Percentiles rank a stretch among this genome's conserved stretches.
Evolutionary conservation across 768 basidiomycete species (phyloP).

Genomic region (Chalciporus sphaerocephalus): DNA sequence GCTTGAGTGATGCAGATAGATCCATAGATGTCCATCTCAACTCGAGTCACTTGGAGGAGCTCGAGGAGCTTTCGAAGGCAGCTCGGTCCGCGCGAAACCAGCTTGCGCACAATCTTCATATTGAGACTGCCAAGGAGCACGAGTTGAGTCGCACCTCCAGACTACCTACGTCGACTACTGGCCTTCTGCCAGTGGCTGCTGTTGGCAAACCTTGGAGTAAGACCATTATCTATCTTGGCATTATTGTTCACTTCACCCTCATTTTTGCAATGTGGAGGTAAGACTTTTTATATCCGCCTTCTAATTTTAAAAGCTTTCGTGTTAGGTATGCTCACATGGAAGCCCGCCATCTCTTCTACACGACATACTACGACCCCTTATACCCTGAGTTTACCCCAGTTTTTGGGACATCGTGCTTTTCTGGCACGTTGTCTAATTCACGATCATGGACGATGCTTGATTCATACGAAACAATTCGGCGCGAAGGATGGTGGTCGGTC

Average conservation of each 20-base stretch:
- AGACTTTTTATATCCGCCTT: constrained; percentile 8
- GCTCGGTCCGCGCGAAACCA: constrained; percentile 49
- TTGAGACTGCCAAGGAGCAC: constrained; percentile 35
- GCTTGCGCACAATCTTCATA: constrained; percentile 40
- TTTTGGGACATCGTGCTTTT: constrained; percentile 28
- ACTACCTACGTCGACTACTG: constrained; percentile 36
- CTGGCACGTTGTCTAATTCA: constrained; percentile 34
- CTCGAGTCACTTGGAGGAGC: constrained; percentile 42
- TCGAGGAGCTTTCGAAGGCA: constrained; percentile 49
- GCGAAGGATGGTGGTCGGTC: constrained; percentile 40
- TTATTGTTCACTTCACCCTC: constrained; percentile 45
- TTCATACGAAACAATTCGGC: constrained; percentile 35
- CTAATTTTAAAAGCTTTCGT: constrained; percentile 12
- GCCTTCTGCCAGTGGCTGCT: constrained; percentile 23
- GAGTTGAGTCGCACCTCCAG: constrained; percentile 33
- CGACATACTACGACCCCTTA: constrained; percentile 75
- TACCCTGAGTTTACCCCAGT: constrained; percentile 64
- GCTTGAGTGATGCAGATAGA: constrained; percentile 54
- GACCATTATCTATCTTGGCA: constrained; percentile 33
- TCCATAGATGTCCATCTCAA: constrained; percentile 39
- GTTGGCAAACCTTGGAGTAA: constrained; percentile 24
- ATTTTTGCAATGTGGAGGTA: constrained; percentile 58
- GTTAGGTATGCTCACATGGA: constrained; percentile 43
- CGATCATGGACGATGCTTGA: constrained; percentile 36
- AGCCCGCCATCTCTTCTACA: constrained; percentile 59